Evolutionary conservation across 2,329 filamentous ascomycete species (phyloP).

Genomic region (Lecanicillium sp.): DNA sequence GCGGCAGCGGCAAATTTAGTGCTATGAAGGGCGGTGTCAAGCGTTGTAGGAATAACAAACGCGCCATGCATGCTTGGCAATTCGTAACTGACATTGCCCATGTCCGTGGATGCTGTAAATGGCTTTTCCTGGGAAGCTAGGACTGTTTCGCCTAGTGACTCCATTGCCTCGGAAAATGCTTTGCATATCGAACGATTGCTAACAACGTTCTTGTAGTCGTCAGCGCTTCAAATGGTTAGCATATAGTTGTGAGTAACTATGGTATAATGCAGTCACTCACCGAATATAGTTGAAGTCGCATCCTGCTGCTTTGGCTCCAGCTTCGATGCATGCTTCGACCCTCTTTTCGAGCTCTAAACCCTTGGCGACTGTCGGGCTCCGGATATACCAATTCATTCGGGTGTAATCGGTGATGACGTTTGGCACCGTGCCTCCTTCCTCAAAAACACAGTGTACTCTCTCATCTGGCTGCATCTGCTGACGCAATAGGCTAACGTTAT

Average conservation of each 20-base stretch:
- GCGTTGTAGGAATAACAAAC: conserved; percentile 28
- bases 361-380: conserved; percentile 20
- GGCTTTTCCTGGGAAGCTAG: conserved; percentile 24
- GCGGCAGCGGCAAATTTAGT: conserved; percentile 32
- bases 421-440: conserved; percentile 25
- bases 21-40: conserved; percentile 24
- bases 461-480: conserved; percentile 29
- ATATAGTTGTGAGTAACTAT: no score
- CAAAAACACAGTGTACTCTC: conserved; percentile 27
- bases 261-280: conserved; percentile 16
- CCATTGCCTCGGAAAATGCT: conserved; percentile 30
- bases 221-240: no score
- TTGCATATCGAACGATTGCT: conserved; percentile 32
- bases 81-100: conserved; percentile 36
- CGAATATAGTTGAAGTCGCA: conserved; percentile 21
- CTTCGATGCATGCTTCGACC: conserved; percentile 22
- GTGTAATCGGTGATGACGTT: conserved; percentile 29
- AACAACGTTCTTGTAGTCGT: conserved; percentile 4
- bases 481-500: conserved; percentile 24
- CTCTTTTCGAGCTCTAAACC: conserved; percentile 15
- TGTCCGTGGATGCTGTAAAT: conserved; percentile 29
- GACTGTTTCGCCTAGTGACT: conserved; percentile 23
- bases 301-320: conserved; percentile 18
- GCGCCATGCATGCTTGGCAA: conserved; percentile 34
- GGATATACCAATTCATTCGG: conserved; percentile 24